Conservation (phyloP, 345 rosid genomes). For the Clarkia xantiana region DNA sequence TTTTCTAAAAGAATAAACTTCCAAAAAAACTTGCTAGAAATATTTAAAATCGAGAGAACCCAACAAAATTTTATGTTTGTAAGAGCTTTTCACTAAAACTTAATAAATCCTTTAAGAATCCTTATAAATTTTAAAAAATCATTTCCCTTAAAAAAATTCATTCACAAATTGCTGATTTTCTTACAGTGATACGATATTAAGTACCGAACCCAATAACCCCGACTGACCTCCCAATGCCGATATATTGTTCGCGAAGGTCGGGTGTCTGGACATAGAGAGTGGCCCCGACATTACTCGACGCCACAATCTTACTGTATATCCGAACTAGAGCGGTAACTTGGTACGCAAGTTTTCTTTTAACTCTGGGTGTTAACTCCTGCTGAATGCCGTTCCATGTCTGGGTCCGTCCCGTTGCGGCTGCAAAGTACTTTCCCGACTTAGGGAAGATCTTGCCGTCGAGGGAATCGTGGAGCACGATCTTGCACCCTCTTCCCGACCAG, state of each 20-base stretch:
- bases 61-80: neutral
- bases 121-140: too few relatives aligned
- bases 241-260: slow-evolving; percentile 61
- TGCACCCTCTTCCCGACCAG: slow-evolving; percentile 96
- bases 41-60: neutral
- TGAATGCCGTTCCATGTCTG: slow-evolving; percentile 88
- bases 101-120: too few relatives aligned
- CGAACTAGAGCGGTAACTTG: slow-evolving; percentile 58
- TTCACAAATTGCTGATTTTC: too few relatives aligned
- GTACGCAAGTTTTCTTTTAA: slow-evolving; percentile 61
- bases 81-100: too few relatives aligned
- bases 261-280: slow-evolving; percentile 65
- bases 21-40: neutral
- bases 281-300: slow-evolving; percentile 43
- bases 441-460: slow-evolving; percentile 63
- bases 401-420: slow-evolving; percentile 63
- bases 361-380: slow-evolving; percentile 73
- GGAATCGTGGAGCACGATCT: slow-evolving; percentile 57
- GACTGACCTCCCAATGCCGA: slow-evolving; percentile 70
- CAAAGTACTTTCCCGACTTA: slow-evolving; percentile 53
- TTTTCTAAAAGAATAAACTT: too few relatives aligned
- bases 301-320: slow-evolving; percentile 47
- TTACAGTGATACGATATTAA: too few relatives aligned
- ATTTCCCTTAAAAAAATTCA: too few relatives aligned
- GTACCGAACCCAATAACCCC: too few relatives aligned